Evolutionary conservation across 228 moss, liverwort and hornwort species (phyloP).

Genomic region (Sphagnum magellanicum): DNA sequence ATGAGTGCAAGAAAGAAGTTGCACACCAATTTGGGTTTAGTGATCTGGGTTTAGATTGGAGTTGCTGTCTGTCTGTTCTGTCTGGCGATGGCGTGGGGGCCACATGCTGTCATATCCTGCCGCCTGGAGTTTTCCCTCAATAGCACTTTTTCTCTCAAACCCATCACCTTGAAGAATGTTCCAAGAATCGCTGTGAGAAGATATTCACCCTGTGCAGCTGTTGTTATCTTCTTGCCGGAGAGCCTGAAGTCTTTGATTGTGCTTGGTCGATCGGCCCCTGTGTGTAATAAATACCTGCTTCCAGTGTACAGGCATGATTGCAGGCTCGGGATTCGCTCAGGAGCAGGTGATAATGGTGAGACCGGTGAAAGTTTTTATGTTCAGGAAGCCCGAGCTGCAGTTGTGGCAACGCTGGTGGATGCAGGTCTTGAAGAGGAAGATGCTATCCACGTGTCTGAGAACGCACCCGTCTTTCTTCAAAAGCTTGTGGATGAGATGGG

Average conservation of each 20-base stretch:
- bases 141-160: too few relatives aligned
- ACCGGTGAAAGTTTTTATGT: slow-evolving; percentile 2
- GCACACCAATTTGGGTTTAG: too few relatives aligned
- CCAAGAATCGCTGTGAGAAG: neutral
- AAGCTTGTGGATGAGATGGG: slow-evolving; percentile 16
- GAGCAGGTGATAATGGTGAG: slow-evolving; percentile 4
- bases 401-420: slow-evolving; percentile 22
- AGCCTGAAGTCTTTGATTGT: slow-evolving; percentile 1
- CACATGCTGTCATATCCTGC: slow-evolving; percentile 14
- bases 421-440: slow-evolving; percentile 33
- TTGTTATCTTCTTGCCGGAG: neutral
- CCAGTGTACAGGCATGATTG: too few relatives aligned
- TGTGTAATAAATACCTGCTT: slow-evolving; percentile 6
- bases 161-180: too few relatives aligned
- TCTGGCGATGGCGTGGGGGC: slow-evolving; percentile 9
- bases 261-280: slow-evolving; percentile 2
- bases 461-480: slow-evolving; percentile 29
- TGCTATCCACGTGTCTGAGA: slow-evolving; percentile 28
- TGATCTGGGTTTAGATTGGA: too few relatives aligned
- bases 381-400: slow-evolving; percentile 16
- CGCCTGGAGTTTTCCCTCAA: neutral
- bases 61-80: too few relatives aligned
- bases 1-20: too few relatives aligned
- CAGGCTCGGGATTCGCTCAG: too few relatives aligned
- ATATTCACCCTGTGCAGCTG: slow-evolving; percentile 3